Percentiles rank a stretch among this genome's conserved stretches.
These are phyloP conservation scores for Polyporus arcularius DNA, from an alignment of 768 basidiomycete species.

Conservation along the genomic window DNA sequence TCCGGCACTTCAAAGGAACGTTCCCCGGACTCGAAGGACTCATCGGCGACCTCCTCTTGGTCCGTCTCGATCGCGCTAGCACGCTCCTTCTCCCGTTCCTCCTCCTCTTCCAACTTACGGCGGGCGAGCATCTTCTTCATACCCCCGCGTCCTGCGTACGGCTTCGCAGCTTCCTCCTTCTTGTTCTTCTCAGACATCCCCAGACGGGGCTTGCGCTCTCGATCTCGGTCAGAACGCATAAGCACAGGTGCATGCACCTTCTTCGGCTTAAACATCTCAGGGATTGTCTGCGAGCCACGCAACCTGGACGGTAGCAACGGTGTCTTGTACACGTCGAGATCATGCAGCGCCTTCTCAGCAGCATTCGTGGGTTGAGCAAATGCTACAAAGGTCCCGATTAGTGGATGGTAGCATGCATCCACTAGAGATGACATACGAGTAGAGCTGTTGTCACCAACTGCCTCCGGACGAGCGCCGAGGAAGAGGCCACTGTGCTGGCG, in stretches of 20 bases:
- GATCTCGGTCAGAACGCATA: conserved; percentile 67
- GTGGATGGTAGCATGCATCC: too few species aligned
- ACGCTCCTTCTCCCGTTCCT: conserved; percentile 40
- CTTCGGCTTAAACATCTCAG: conserved; percentile 65
- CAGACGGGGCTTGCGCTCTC: conserved; percentile 46
- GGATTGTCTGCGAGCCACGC: conserved; percentile 45
- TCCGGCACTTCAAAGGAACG: conserved; percentile 16
- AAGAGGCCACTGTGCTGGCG: conserved; percentile 18
- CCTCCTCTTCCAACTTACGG: conserved; percentile 57
- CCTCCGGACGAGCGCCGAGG: conserved; percentile 13
- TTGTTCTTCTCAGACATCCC: conserved; percentile 40
- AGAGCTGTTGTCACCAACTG: conserved; percentile 6
- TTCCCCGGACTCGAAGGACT: conserved; percentile 23
- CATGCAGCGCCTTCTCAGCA: conserved; percentile 68
- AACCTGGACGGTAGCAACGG: conserved; percentile 69
- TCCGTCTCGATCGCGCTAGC: conserved; percentile 31
- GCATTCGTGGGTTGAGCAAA: conserved; percentile 42
- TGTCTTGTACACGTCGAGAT: conserved; percentile 78
- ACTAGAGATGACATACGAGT: conserved; percentile 1
- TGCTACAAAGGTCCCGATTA: background rate
- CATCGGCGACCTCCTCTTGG: conserved; percentile 34
- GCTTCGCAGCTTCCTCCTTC: conserved; percentile 56
- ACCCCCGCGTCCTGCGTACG: conserved; percentile 77
- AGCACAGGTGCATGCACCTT: conserved; percentile 45
- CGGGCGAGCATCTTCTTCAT: conserved; percentile 76